Evolutionary conservation across 345 rosid genomes (phyloP).

Genomic region (Gossypium australe): DNA sequence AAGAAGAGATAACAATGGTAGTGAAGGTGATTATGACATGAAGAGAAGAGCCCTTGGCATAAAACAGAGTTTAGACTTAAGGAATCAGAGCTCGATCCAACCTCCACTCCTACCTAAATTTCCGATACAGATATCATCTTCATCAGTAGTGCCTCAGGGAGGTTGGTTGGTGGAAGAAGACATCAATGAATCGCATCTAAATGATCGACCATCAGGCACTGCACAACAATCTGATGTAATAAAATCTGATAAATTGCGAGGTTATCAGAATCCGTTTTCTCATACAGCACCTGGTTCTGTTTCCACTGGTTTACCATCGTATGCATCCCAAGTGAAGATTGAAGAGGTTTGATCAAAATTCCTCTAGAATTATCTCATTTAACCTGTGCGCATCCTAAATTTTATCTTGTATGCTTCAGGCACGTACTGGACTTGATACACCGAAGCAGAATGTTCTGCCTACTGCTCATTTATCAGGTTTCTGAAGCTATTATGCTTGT

Average conservation of each 20-base stretch:
- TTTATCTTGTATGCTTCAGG: conserved; percentile 29
- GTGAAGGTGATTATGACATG: conserved; percentile 26
- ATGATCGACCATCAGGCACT: conserved; percentile 25
- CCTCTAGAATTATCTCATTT: conserved; percentile 7
- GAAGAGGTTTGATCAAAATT: conserved; percentile 59
- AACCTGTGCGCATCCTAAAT: conserved; percentile 1
- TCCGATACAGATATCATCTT: conserved; percentile 38
- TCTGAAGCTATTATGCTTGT: conserved; percentile 4
- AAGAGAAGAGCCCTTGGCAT: conserved; percentile 35
- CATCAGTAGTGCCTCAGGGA: conserved; percentile 47
- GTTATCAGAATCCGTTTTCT: conserved; percentile 36
- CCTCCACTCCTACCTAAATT: conserved; percentile 62
- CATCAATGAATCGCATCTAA: conserved; percentile 22
- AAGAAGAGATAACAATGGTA: conserved; percentile 46
- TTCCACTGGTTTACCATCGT: conserved; percentile 35
- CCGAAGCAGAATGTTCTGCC: conserved; percentile 39
- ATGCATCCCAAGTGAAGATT: conserved; percentile 46
- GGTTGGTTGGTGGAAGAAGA: conserved; percentile 77
- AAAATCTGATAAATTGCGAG: conserved; percentile 44
- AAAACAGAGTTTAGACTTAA: conserved; percentile 46
- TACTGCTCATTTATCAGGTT: conserved; percentile 50
- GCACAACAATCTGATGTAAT: conserved; percentile 39
- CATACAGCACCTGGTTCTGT: conserved; percentile 32
- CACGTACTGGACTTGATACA: conserved; percentile 32
- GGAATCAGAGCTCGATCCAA: conserved; percentile 60